These are phyloP conservation scores for Nyctanthes arbortristis DNA, from an alignment of 257 asterid species.

Conservation along the genomic window DNA sequence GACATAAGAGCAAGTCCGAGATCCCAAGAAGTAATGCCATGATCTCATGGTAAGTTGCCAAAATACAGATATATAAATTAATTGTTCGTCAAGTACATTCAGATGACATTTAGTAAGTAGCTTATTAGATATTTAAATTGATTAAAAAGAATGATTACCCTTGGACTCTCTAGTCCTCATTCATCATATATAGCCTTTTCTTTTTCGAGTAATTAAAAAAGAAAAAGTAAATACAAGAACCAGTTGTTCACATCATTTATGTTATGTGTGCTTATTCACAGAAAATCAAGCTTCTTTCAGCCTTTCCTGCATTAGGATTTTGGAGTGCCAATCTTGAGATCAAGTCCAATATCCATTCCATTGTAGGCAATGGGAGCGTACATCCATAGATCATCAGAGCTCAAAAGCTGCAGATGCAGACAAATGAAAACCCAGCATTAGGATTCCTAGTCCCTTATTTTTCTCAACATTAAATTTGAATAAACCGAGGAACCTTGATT, in stretches of 20 bases:
- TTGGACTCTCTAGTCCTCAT: constrained; percentile 29
- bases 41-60: not conserved
- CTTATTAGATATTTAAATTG: constrained; percentile 10
- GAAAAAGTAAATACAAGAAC: not conserved
- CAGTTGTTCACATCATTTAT: not conserved
- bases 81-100: no score
- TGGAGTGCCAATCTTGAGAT: constrained; percentile 30
- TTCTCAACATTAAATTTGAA: not conserved
- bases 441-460: not conserved
- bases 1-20: no score
- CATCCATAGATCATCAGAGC: constrained; percentile 73
- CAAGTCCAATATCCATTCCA: constrained; percentile 62
- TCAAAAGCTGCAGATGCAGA: constrained; percentile 46
- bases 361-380: constrained; percentile 69
- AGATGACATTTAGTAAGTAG: not conserved
- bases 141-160: constrained; percentile 9
- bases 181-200: not conserved
- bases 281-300: constrained; percentile 20
- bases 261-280: constrained; percentile 27
- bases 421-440: not conserved
- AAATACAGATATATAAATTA: not conserved
- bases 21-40: no score
- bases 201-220: not conserved
- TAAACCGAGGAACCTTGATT: not conserved
- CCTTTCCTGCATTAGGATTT: constrained; percentile 25